Base-by-base conservation (phyloP, 2,329 filamentous ascomycete species). In the Botrytis fragariae region DNA sequence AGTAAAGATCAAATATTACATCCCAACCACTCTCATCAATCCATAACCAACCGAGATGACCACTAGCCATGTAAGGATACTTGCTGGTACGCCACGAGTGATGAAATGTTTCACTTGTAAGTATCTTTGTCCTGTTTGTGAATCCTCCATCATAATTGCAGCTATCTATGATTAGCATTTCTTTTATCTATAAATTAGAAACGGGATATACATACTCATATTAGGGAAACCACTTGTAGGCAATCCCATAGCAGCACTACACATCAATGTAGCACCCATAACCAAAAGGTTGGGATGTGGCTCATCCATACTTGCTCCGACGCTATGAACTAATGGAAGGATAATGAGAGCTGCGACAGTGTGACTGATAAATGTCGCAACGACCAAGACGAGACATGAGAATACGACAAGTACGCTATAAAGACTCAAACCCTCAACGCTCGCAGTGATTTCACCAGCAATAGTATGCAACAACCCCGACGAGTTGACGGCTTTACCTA, bases 101-200 rank as follows among this genome's bases (percentile, higher is more conserved):
- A 99, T 91, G 83, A 99, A 99, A 82, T 99, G 96, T 81, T 92
- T 93, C 70, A 99, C 97, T 74, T 92, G 87, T 71, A 99, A 87
- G 81, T 99, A 99, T 72, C 96, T 88, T 81, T 97, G 93, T 14
- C 96, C 96, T 0, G 95, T 97, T 76, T 92, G 88, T 0, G 93
- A 89, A 79, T 99, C 95, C 84, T 99, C 96, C 87, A 98, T 98
- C 96, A 99, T 98, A 79, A 99, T 98, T 6, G 96, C 96, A 80
- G 96, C 94, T 97, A 76, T 62, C 3, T 51, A 65, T 54, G 42
- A 69, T 79, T 74, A 79, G 75, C 42, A 73, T 69, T 14, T 2
- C 35, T 39, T 74, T 60, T 25, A 7, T 25, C 22, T 42, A 20
- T 16, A 7, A n/a, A 57, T 29, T 32, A 9, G 12, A n/a, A 32